A percentile compares a stretch with the other conserved stretches of the same genome.
Evolutionary conservation across 169 alveolate genomes (phyloP).

Genomic region (Cryptosporidium ryanae): DNA sequence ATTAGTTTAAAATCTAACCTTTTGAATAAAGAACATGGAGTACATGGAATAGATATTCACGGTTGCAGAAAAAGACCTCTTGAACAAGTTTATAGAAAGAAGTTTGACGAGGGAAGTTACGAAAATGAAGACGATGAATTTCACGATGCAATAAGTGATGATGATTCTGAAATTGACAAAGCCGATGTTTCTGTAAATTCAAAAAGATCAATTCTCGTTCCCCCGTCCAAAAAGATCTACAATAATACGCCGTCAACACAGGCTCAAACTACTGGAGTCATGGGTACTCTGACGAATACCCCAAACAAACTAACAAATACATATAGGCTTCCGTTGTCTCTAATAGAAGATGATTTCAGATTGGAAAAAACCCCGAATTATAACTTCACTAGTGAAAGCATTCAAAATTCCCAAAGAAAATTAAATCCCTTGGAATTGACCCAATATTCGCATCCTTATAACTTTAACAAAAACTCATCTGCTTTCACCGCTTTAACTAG

Average conservation of each 20-base stretch:
- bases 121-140: slow-evolving; percentile 59
- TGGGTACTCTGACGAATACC: slow-evolving; percentile 44
- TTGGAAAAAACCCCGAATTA: slow-evolving; percentile 1
- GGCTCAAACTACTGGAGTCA: slow-evolving; percentile 19
- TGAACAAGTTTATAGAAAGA: slow-evolving; percentile 23
- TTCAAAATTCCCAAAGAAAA: slow-evolving; percentile 29
- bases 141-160: slow-evolving; percentile 65
- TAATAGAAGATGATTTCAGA: slow-evolving; percentile 45
- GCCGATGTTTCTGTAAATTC: neutral
- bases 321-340: slow-evolving; percentile 57
- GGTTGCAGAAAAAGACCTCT: slow-evolving; percentile 33
- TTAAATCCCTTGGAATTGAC: neutral
- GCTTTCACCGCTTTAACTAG: slow-evolving; percentile 3
- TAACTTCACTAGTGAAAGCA: neutral
- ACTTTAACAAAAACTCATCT: neutral
- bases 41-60: slow-evolving; percentile 1
- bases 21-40: too few relatives aligned
- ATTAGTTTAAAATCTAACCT: too few relatives aligned
- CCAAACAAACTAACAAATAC: slow-evolving; percentile 26
- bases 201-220: slow-evolving; percentile 17
- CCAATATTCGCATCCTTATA: slow-evolving; percentile 67
- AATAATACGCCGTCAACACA: slow-evolving; percentile 19
- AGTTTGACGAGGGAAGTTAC: neutral
- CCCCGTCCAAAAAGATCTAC: slow-evolving; percentile 22
- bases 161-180: slow-evolving; percentile 11